Evolutionary conservation across 345 rosid species (phyloP), one percentile per base, ranked within the genome.

Genomic region (Ceriops tagal): DNA sequence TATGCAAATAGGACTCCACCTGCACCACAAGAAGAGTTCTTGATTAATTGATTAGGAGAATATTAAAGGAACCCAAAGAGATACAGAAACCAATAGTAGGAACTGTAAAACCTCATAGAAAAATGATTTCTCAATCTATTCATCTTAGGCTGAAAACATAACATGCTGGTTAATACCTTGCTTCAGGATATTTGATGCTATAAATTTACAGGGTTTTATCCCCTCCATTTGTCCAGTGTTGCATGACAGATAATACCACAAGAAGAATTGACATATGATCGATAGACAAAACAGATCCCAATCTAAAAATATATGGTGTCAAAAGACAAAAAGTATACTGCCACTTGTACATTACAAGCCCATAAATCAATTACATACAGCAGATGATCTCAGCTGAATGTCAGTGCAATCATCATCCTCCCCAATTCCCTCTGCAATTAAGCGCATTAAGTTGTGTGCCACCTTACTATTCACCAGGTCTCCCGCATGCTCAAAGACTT

Each of bases 391-490:
- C 72, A 95, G 89, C 77, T 87, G 93, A 80, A 88, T 86, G 66
- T 95, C 93, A 58, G 97, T 92, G 53, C 79, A 77, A 70, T 88
- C 96, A 80, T 90, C 91, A 62, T 95, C 99, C 77, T 91, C 96
- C 31, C 99, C 96, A 72, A 92, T 90, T 56, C 98, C 99, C 84
- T 95, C 99, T 28, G 93, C 99, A 79, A 95, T 95, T 80, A 95
- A 79, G 60, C 96, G 87, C 96, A 95, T 92, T 81, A 95, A 80
- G 78, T 92, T 95, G 79, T 95, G 98, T 19, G 96, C 96, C 77
- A 95, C 96, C 82, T 95, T 95, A 75, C 83, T 79, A 78, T 95
- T 90, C 64, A 95, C 97, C 72, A 95, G 73, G 86, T 90, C 96
- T 71, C 98, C 99, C 3, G 97, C 99, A 84, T 90, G 98, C 92